Base-by-base conservation (phyloP, 73 alveolate genomes). In the Symbiodinium natans region DNA sequence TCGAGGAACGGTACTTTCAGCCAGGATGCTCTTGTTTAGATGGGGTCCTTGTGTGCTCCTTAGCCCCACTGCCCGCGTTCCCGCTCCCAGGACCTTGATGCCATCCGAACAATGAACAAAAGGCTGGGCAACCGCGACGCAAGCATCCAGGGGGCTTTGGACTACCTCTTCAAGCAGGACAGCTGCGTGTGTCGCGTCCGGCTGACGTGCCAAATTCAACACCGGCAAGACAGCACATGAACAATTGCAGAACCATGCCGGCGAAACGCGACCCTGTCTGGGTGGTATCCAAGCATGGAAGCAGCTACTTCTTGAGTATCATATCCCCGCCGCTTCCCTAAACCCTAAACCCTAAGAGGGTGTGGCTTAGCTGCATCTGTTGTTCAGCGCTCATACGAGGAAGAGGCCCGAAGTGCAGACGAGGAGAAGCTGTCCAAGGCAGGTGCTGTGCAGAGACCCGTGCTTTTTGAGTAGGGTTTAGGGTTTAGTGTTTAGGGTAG, bases 21-120 rank as follows among this genome's bases (percentile, higher is more conserved):
- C 39, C 31, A 29, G 75, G 27, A 29, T 29, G 75, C 27, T 21
- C 31, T 29, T 56, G 75, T 56, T 56, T 56, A 29, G 75, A 56
- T 56, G 75, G 75, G 17, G 17, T 56, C 31, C 7, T 71, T 1
- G 0, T 71, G 27, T 25, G n/a, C n/a, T n/a, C n/a, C n/a, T n/a
- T n/a, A n/a, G n/a, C n/a, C n/a, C n/a, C n/a, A n/a, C n/a, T n/a
- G n/a, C n/a, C n/a, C n/a, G n/a, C n/a, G n/a, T n/a, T n/a, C n/a
- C n/a, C n/a, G 59, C 11, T 13, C 25, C n/a, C 86, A 89, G 97
- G 98, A 92, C 63, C 83, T 92, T n/a, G 98, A 92, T 31, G 98
- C 98, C 42, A 92, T 92, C 92, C 90, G 98, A 34, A 74, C 90
- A 34, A 27, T 92, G 98, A 92, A 92, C 98, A 92, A 92, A 83